A percentile compares a stretch with the other conserved stretches of the same genome.
These are phyloP conservation scores for Podospora pseudocomata DNA, from an alignment of 495 filamentous ascomycete genomes.

Conservation along the genomic window DNA sequence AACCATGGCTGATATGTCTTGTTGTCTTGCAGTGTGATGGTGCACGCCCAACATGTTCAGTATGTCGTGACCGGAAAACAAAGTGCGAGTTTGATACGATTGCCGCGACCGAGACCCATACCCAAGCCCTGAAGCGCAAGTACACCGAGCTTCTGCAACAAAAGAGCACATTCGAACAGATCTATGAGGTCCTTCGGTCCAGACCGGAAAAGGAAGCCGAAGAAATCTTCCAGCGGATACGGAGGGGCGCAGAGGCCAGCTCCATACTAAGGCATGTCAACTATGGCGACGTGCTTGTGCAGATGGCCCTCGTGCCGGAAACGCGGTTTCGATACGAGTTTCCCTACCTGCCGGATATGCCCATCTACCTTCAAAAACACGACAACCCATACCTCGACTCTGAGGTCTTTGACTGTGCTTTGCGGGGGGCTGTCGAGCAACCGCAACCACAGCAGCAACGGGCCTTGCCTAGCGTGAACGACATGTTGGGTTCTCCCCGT, in stretches of 20 bases:
- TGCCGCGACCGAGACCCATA: conserved; percentile 36
- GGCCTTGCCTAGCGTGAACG: conserved; percentile 4
- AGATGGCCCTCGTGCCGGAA: conserved; percentile 38
- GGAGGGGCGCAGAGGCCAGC: conserved; percentile 33
- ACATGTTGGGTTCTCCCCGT: conserved; percentile 16
- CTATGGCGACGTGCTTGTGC: conserved; percentile 39
- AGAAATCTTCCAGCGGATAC: conserved; percentile 38
- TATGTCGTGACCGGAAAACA: conserved; percentile 34
- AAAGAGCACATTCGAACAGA: conserved; percentile 34
- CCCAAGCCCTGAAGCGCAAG: conserved; percentile 43
- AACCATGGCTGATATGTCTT: background rate
- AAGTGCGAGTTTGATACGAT: conserved; percentile 40
- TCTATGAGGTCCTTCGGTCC: conserved; percentile 34
- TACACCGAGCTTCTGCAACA: conserved; percentile 35
- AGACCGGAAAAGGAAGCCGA: conserved; percentile 33
- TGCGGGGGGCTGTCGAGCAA: background rate
- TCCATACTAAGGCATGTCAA: conserved; percentile 37
- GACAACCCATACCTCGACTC: conserved; percentile 40
- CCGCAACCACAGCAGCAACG: background rate
- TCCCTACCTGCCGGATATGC: conserved; percentile 39
- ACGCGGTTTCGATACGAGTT: conserved; percentile 40
- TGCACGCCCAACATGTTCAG: conserved; percentile 34
- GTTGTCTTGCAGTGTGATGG: conserved; percentile 35
- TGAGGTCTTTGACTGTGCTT: conserved; percentile 32
- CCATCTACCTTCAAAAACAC: conserved; percentile 25